Conservation (phyloP, 1,139 yeast genomes). For the Yamadazyma dushanensis region DNA sequence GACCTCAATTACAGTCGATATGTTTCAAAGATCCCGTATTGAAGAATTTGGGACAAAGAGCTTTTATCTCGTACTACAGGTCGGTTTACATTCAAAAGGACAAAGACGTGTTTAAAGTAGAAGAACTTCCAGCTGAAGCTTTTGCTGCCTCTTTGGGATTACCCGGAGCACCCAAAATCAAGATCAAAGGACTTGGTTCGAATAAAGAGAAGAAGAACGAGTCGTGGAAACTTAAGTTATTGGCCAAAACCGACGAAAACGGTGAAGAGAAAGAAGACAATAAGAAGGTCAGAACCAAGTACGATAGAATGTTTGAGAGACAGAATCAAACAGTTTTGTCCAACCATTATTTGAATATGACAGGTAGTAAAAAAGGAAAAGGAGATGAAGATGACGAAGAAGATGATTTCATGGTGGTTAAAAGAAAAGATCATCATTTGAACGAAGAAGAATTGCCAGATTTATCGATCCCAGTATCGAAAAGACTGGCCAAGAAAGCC, state of each 20-base stretch:
- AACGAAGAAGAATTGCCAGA: slow-evolving; percentile 67
- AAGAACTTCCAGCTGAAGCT: slow-evolving; percentile 74
- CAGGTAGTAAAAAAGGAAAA: slow-evolving; percentile 36
- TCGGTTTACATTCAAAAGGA: slow-evolving; percentile 86
- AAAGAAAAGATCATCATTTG: slow-evolving; percentile 71
- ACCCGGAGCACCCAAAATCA: slow-evolving; percentile 95
- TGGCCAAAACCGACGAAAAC: slow-evolving; percentile 63
- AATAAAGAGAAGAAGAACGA: slow-evolving; percentile 79
- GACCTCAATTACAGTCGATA: slow-evolving; percentile 82
- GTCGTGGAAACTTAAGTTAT: slow-evolving; percentile 63
- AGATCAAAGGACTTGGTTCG: slow-evolving; percentile 52
- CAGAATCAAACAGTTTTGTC: slow-evolving; percentile 90
- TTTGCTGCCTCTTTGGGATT: slow-evolving; percentile 87
- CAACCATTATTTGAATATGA: slow-evolving; percentile 79
- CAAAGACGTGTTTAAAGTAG: slow-evolving; percentile 78
- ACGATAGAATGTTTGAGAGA: slow-evolving; percentile 95
- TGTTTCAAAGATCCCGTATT: slow-evolving; percentile 91
- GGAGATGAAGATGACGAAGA: slow-evolving; percentile 38
- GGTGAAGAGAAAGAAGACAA: slow-evolving; percentile 49
- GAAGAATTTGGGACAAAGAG: slow-evolving; percentile 92
- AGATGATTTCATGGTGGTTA: slow-evolving; percentile 81
- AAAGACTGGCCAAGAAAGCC: slow-evolving; percentile 85
- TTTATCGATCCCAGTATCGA: slow-evolving; percentile 64
- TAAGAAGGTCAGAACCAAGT: slow-evolving; percentile 74
- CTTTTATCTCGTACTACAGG: slow-evolving; percentile 85